Percentiles rank a stretch among this genome's conserved stretches.
phyloP scores from a whole-genome alignment of 1,284 basidiomycete species.

The Tremellales sp. region DNA sequence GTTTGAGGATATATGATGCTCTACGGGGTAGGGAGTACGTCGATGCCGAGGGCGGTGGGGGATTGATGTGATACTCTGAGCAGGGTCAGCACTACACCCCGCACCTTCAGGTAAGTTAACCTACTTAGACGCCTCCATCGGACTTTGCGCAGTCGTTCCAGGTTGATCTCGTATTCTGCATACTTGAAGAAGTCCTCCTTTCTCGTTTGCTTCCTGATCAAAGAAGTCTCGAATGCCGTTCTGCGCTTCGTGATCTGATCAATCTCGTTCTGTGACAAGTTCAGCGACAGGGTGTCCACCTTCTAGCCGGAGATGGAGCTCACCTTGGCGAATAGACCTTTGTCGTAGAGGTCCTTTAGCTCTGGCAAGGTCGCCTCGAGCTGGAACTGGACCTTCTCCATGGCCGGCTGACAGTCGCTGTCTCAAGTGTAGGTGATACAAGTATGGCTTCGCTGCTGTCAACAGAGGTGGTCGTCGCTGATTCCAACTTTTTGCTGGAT shows the following conservation, averaged over 20 bases:
- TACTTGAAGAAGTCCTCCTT: slow-evolving; percentile 89
- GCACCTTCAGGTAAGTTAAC: slow-evolving; percentile 32
- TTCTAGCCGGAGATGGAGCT: slow-evolving; percentile 23
- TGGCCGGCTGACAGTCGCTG: slow-evolving; percentile 40
- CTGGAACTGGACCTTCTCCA: slow-evolving; percentile 93
- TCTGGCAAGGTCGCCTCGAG: slow-evolving; percentile 96
- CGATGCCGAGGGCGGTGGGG: slow-evolving; percentile 62
- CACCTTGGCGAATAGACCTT: slow-evolving; percentile 79
- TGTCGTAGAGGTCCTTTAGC: slow-evolving; percentile 88
- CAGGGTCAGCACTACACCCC: slow-evolving; percentile 1
- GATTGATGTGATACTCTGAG: slow-evolving; percentile 40
- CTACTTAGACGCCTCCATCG: slow-evolving; percentile 67
- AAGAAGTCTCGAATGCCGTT: slow-evolving; percentile 74
- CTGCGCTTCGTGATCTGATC: slow-evolving; percentile 81
- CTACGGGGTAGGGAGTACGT: slow-evolving; percentile 75
- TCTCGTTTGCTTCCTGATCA: slow-evolving; percentile 75
- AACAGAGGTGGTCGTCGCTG: neutral
- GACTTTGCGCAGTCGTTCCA: slow-evolving; percentile 75
- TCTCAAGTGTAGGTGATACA: no score
- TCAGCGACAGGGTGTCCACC: neutral
- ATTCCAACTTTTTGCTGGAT: slow-evolving; percentile 8
- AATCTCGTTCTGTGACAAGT: slow-evolving; percentile 69
- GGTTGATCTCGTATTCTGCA: slow-evolving; percentile 83
- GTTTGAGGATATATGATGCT: slow-evolving; percentile 85
- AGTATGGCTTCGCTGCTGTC: neutral